phyloP scores from a whole-genome alignment of 192 early-diverging fungal species.

The Umbelopsis vinacea region DNA sequence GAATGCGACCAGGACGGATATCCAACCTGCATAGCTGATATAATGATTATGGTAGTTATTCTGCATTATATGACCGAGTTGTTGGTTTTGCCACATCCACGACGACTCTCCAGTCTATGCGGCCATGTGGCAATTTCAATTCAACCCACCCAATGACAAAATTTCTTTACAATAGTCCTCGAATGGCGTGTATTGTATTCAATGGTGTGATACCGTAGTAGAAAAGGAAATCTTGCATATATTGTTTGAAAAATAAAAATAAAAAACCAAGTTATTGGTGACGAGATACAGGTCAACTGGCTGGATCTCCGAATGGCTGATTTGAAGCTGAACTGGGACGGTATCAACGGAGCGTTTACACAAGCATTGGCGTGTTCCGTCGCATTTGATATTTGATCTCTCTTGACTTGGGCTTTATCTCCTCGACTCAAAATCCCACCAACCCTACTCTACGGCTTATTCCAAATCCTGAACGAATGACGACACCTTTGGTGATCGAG shows the following conservation, averaged over 20 bases:
- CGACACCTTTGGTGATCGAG: neutral
- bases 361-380: conserved; percentile 6
- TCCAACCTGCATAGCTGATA: neutral
- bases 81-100: neutral
- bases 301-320: neutral
- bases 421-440: conserved; percentile 6
- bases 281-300: neutral
- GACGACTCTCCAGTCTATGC: neutral
- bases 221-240: neutral
- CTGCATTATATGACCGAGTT: neutral
- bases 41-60: neutral
- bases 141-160: neutral
- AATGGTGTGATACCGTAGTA: neutral
- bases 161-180: neutral
- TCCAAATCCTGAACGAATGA: conserved; percentile 19
- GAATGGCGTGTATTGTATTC: neutral
- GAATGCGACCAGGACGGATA: neutral
- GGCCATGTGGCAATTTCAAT: conserved; percentile 20
- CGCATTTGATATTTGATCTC: conserved; percentile 23
- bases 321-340: conserved; percentile 6
- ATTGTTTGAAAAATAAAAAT: neutral
- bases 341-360: neutral
- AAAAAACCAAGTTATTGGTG: neutral
- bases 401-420: conserved; percentile 1
- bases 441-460: neutral